Conservation (phyloP, 2,329 filamentous ascomycete genomes). For the Fusarium sp. region DNA sequence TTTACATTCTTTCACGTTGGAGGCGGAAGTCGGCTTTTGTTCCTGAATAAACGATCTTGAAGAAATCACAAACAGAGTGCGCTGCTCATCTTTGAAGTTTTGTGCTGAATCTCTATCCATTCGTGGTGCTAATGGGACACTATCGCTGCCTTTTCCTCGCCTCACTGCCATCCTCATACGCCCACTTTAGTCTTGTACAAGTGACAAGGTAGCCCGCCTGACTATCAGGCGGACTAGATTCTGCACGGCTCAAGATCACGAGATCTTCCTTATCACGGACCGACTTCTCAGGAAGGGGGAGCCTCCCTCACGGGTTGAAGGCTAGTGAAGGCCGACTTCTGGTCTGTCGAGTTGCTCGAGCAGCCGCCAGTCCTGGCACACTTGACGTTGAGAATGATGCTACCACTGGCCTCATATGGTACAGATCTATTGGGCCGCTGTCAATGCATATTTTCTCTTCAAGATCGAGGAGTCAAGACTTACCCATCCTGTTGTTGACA, state of each 20-base stretch:
- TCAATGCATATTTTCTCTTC: background rate
- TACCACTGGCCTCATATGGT: conserved; percentile 48
- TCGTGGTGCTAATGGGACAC: background rate
- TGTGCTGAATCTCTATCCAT: background rate
- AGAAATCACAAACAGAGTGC: background rate
- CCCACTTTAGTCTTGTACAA: background rate
- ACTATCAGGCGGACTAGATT: background rate
- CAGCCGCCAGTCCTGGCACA: conserved; percentile 38
- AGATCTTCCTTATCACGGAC: background rate
- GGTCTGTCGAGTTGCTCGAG: conserved; percentile 46
- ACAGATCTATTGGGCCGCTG: conserved; percentile 29
- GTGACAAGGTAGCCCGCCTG: conserved; percentile 7
- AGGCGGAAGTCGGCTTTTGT: conserved; percentile 10
- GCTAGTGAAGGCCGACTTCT: conserved; percentile 45
- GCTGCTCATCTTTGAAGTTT: background rate
- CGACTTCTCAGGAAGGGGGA: conserved; percentile 10
- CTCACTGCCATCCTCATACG: background rate
- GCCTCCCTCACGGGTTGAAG: conserved; percentile 42
- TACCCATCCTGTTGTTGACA: conserved; percentile 54
- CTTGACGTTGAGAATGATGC: conserved; percentile 33
- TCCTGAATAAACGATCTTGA: background rate
- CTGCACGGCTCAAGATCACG: conserved; percentile 10
- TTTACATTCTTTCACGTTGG: background rate
- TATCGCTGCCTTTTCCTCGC: background rate
- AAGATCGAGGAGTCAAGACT: conserved; percentile 18